Percentiles rank a stretch among this genome's conserved stretches.
These are phyloP conservation scores for Zygnema circumcarinatum DNA, from an alignment of 139 green algal genomes.

Conservation along the genomic window DNA sequence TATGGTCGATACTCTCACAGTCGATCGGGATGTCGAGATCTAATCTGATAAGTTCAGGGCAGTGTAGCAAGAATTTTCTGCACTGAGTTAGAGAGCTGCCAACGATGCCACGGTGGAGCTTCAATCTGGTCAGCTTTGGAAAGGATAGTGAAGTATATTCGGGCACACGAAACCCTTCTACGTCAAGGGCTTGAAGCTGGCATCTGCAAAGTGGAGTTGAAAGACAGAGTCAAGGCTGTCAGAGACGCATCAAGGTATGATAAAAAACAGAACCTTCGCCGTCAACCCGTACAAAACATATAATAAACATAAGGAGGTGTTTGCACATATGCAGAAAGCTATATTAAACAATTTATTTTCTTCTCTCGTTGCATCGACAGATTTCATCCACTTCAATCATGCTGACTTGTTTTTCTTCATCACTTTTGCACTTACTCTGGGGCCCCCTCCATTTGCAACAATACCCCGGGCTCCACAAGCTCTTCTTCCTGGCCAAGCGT, in stretches of 20 bases:
- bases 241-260: too few species aligned
- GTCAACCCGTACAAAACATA: too few species aligned
- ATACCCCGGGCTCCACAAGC: neutral
- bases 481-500: constrained; percentile 12
- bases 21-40: constrained; percentile 23
- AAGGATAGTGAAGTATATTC: neutral
- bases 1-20: neutral
- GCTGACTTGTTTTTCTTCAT: too few species aligned
- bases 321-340: too few species aligned
- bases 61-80: neutral
- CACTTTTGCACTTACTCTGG: neutral
- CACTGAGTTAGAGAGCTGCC: neutral
- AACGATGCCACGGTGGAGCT: constrained; percentile 19
- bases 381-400: too few species aligned
- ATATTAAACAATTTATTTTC: too few species aligned
- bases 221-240: neutral
- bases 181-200: constrained; percentile 7
- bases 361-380: too few species aligned
- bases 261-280: too few species aligned
- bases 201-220: neutral
- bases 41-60: neutral
- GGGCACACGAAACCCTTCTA: constrained; percentile 24
- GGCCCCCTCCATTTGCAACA: neutral
- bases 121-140: constrained; percentile 8
- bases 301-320: too few species aligned